Conservation (phyloP, 2,329 filamentous ascomycete species). For the Penicillium sp. region DNA sequence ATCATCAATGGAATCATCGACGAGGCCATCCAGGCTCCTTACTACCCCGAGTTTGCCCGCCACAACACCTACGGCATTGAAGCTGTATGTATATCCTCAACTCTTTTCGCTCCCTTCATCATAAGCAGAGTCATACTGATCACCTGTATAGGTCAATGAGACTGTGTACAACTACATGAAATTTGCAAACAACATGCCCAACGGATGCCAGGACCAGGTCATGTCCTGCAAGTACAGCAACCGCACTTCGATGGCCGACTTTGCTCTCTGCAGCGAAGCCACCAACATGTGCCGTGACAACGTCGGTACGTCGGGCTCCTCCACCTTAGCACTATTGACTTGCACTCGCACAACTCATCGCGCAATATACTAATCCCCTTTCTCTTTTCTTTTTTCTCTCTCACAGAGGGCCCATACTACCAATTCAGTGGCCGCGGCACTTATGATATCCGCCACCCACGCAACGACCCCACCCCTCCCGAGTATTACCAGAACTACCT, state of each 20-base stretch:
- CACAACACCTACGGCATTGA: conserved; percentile 54
- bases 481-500: conserved; percentile 59
- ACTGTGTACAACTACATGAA: conserved; percentile 56
- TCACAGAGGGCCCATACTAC: conserved; percentile 50
- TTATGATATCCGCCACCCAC: conserved; percentile 57
- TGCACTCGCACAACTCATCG: too few relatives aligned
- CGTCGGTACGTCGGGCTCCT: conserved; percentile 37
- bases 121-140: neutral
- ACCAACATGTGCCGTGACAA: conserved; percentile 51
- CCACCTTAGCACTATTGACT: neutral
- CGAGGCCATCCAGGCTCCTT: conserved; percentile 44
- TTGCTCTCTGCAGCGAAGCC: conserved; percentile 50
- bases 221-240: conserved; percentile 60
- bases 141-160: conserved; percentile 43
- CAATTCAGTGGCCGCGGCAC: conserved; percentile 48
- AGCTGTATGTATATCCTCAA: conserved; percentile 15
- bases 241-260: conserved; percentile 48
- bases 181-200: conserved; percentile 57
- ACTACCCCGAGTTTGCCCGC: conserved; percentile 49
- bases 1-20: conserved; percentile 55
- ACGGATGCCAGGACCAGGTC: conserved; percentile 56
- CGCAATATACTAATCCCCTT: neutral
- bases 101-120: neutral
- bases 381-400: neutral
- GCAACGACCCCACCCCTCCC: conserved; percentile 57